Base-by-base conservation (phyloP, 345 rosid species). In the Clausena lansium region DNA sequence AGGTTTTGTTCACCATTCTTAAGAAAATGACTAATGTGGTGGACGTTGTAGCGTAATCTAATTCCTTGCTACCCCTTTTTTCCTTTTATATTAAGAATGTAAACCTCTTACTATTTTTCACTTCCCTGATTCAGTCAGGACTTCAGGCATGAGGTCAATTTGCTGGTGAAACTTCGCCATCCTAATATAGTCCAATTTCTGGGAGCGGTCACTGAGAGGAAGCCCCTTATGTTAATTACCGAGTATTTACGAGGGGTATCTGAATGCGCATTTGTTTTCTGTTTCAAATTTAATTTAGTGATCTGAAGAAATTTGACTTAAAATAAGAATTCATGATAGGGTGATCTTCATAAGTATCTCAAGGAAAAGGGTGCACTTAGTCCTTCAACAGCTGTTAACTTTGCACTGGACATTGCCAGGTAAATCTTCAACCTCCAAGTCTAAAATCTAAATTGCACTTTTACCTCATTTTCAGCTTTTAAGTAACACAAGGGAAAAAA, bases 161-260 rank as follows among this genome's bases (percentile, higher is more conserved):
- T 96, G 85, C 92, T 96, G 69, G 98, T 96, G 81, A 94, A 96
- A 90, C 98, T 96, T 87, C 95, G 99, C 57, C 99, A 96, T 85
- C 99, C 99, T n/a, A 96, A 96, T 81, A 88, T 94, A 83, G 98
- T 96, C 71, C 99, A 96, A 76, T 96, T 96, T 81, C 88, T 96
- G 67, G 99, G 99, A 83, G 99, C 99, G 52, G 99, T 94, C 78
- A 96, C 99, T 1, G 98, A 96, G 82, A 92, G 85, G 91, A 96
- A 96, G 92, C 99, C 99, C n/a, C 95, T 94, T 78, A 94, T 96
- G 99, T 85, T 96, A 82, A 94, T 96, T 74, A 96, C 98, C 0
- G 99, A 96, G 78, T 96, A 90, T 85, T 84, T 96, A 57, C 89
- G 97, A 77, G 99, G 99, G 94, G 99, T 96, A 89, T 73, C 71